Evolutionary conservation across 345 rosid species (phyloP), one percentile per base, ranked within the genome.

Genomic region (Crucihimalaya himalaica): DNA sequence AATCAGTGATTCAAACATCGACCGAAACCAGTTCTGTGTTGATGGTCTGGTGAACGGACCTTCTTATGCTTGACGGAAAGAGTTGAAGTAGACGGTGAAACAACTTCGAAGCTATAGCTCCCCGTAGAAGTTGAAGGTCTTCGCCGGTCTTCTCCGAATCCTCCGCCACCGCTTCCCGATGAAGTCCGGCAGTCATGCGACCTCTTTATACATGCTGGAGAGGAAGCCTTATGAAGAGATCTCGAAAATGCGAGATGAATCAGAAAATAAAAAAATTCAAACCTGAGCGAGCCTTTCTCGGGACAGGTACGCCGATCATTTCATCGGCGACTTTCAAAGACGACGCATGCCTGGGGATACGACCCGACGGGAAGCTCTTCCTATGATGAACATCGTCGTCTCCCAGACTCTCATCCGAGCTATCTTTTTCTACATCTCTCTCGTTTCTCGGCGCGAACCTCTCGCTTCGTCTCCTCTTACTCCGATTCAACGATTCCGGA

Each of bases 271-370:
- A 29, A 16, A 52, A 31, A 29, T 25, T 18, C 45, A 8, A 61
- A 83, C 86, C 88, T 76, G 93, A 86, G 32, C 90, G 93, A 76
- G 90, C 85, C 69, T 86, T 86, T 66, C 90, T 82, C 8, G 93
- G 93, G 16, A 88, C 82, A 29, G 79, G 55, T 42, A 82, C 85
- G 32, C 84, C 84, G 72, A 86, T 83, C 81, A 83, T 76, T 77
- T 82, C 87, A 51, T 83, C 83, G 23, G 80, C 54, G 31, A 69
- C 71, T 69, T 63, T 84, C 35, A 47, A 52, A 32, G 77, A 31
- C 37, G 73, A 8, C 43, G 71, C 80, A 53, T 52, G 74, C 48
- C 57, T 68, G 1, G 64, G 47, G 18, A 47, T 9, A 48, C 78
- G 66, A 74, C 60, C 20, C 40, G 74, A 51, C 29, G 73, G 64